Evolutionary conservation across 2,329 filamentous ascomycete species (phyloP).

Genomic region (Dendryphion nanum): DNA sequence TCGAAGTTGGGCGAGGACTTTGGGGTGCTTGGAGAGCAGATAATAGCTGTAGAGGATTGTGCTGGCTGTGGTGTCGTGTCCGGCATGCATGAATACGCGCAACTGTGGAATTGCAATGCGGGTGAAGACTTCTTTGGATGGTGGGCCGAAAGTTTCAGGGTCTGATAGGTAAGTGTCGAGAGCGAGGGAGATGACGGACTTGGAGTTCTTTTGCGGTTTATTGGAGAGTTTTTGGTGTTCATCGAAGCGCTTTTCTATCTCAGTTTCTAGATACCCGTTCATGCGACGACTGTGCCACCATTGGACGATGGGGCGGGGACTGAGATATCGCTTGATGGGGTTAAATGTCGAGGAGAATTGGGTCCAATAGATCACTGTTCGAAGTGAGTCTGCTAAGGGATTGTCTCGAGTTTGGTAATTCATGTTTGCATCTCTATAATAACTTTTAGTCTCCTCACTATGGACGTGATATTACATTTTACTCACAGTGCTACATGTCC

Average conservation of each 20-base stretch:
- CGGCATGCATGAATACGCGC: conserved; percentile 28
- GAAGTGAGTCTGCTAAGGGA: neutral
- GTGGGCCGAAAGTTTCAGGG: no score
- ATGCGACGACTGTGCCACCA: conserved; percentile 4
- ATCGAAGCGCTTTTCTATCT: conserved; percentile 7
- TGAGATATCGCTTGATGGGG: neutral
- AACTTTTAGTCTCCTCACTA: no score
- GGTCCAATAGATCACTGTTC: conserved; percentile 1
- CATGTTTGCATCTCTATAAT: no score
- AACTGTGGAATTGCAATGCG: conserved; percentile 18
- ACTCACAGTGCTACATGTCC: neutral
- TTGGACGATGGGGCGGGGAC: conserved; percentile 6
- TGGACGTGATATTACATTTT: no score
- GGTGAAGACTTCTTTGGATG: conserved; percentile 8
- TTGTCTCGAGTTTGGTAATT: neutral
- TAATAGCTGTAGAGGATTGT: conserved; percentile 24
- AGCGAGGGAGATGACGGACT: conserved; percentile 8
- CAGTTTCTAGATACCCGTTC: conserved; percentile 3
- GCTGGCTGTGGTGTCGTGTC: conserved; percentile 28
- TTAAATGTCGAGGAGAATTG: conserved; percentile 1
- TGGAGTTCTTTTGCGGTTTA: neutral
- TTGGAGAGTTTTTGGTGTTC: conserved; percentile 1
- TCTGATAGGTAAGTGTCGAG: no score
- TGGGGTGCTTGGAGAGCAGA: conserved; percentile 18
- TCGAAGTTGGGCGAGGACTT: conserved; percentile 12